phyloP scores from a whole-genome alignment of 1,284 basidiomycete genomes.

The Trichosporon sp. region DNA sequence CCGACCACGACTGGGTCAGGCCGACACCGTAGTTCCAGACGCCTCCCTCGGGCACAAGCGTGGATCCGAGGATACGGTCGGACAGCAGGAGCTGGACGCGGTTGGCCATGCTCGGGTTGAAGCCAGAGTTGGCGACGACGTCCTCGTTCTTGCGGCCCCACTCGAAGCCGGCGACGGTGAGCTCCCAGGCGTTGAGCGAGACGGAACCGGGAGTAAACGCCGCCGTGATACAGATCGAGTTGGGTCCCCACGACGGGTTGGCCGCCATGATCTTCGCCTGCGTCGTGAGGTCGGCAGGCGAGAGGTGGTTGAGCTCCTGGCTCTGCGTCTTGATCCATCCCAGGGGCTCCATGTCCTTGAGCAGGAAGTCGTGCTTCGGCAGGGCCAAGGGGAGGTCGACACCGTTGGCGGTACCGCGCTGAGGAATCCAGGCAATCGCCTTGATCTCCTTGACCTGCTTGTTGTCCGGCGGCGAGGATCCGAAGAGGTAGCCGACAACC shows the following conservation, averaged over 20 bases:
- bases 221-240: constrained; percentile 85
- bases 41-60: constrained; percentile 79
- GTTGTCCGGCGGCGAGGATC: constrained; percentile 88
- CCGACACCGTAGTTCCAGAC: constrained; percentile 93
- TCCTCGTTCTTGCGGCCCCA: constrained; percentile 95
- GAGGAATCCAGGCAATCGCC: constrained; percentile 91
- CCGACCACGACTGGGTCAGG: constrained; percentile 84
- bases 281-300: constrained; percentile 88
- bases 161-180: constrained; percentile 89
- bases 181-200: constrained; percentile 83
- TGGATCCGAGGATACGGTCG: constrained; percentile 87
- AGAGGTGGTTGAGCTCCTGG: constrained; percentile 83
- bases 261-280: constrained; percentile 96
- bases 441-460: constrained; percentile 98
- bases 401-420: constrained; percentile 89
- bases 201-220: constrained; percentile 98
- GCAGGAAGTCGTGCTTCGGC: constrained; percentile 86
- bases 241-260: constrained; percentile 90
- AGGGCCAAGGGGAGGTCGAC: constrained; percentile 81
- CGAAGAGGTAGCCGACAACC: constrained; percentile 91
- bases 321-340: constrained; percentile 98
- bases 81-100: constrained; percentile 90
- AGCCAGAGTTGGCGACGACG: constrained; percentile 78
- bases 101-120: constrained; percentile 97
- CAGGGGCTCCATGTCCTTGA: constrained; percentile 89